Percentiles rank a stretch among this genome's conserved stretches.
phyloP scores from a whole-genome alignment of 495 filamentous ascomycete species.

The Talaromyces thailandensis region DNA sequence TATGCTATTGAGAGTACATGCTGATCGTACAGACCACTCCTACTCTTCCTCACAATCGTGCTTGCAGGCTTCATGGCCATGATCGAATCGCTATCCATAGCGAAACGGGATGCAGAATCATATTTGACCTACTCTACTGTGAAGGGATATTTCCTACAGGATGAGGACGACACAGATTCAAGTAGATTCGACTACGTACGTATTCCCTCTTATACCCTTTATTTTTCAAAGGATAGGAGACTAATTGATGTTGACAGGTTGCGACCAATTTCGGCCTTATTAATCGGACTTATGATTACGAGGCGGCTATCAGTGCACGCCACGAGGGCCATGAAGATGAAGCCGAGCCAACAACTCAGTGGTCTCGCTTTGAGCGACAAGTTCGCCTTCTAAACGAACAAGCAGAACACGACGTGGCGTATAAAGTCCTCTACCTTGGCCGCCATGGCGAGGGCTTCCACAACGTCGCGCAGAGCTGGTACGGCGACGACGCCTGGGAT shows the following conservation, averaged over 20 bases:
- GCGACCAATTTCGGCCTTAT: slow-evolving; percentile 60
- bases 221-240: not conserved
- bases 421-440: slow-evolving; percentile 62
- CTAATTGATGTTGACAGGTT: slow-evolving; percentile 14
- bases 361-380: slow-evolving; percentile 52
- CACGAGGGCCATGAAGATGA: not conserved
- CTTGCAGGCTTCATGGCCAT: slow-evolving; percentile 5
- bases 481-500: slow-evolving; percentile 61
- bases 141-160: slow-evolving; percentile 63
- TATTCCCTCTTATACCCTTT: not conserved
- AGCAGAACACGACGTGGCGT: slow-evolving; percentile 25
- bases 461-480: slow-evolving; percentile 55
- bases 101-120: not conserved
- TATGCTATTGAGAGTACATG: not conserved
- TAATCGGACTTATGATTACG: slow-evolving; percentile 39
- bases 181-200: slow-evolving; percentile 61
- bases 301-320: slow-evolving; percentile 9
- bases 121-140: slow-evolving; percentile 49
- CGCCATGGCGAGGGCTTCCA: slow-evolving; percentile 69
- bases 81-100: not conserved
- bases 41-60: not conserved
- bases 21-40: not conserved
- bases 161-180: slow-evolving; percentile 55
- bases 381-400: slow-evolving; percentile 45
- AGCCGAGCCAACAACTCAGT: slow-evolving; percentile 41